Evolutionary conservation across 2,329 filamentous ascomycete genomes (phyloP).

Genomic region (Claviceps capensis): DNA sequence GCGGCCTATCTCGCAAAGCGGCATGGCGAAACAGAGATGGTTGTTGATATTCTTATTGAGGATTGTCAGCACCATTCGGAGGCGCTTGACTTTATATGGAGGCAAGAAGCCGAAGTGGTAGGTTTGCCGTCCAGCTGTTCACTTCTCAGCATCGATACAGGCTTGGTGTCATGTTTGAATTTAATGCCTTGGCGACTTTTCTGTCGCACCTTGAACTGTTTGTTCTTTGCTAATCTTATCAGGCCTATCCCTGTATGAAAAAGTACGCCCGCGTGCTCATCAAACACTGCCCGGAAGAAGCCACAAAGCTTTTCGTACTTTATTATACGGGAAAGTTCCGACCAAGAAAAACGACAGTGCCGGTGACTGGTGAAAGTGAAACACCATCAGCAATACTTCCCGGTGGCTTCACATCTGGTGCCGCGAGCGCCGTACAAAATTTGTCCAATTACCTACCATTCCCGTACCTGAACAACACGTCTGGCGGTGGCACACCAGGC

Average conservation of each 20-base stretch:
- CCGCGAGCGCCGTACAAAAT: constrained; percentile 71
- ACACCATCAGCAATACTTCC: constrained; percentile 18
- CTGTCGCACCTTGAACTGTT: no score
- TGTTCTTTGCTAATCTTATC: not conserved
- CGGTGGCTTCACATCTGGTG: constrained; percentile 38
- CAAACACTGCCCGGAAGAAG: constrained; percentile 68
- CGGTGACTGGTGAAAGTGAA: constrained; percentile 23
- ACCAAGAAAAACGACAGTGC: constrained; percentile 42
- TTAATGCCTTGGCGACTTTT: no score
- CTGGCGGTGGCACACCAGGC: constrained; percentile 33
- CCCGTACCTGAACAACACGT: constrained; percentile 64
- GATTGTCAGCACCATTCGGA: constrained; percentile 84
- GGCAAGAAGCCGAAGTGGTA: constrained; percentile 64
- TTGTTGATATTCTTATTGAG: constrained; percentile 91
- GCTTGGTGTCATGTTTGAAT: no score
- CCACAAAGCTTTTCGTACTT: constrained; percentile 80
- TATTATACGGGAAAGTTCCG: constrained; percentile 84
- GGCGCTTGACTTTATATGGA: constrained; percentile 83
- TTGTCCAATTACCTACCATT: constrained; percentile 71
- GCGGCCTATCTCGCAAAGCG: constrained; percentile 90
- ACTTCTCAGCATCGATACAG: no score
- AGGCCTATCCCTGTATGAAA: constrained; percentile 82
- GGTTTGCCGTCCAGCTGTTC: constrained; percentile 17
- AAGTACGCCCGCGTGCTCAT: constrained; percentile 89
- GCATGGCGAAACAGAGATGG: constrained; percentile 83